Conservation (phyloP, 2,329 filamentous ascomycete species). For the Exophiala dermatitidis region DNA sequence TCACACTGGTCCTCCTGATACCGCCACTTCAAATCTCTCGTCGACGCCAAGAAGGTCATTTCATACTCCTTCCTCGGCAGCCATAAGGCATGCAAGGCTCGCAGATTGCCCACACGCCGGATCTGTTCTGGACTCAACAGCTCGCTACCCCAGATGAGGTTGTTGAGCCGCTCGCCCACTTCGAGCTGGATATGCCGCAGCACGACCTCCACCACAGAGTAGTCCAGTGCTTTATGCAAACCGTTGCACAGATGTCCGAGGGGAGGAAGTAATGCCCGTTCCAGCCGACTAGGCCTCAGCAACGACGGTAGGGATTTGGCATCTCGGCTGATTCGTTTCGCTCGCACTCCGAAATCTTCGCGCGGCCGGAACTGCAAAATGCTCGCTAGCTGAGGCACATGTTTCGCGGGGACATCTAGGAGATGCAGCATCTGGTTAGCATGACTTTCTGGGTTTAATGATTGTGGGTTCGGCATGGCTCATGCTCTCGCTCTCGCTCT, state of each 20-base stretch:
- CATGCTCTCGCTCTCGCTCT: too few species aligned
- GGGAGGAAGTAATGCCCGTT: constrained; percentile 18
- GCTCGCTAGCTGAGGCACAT: constrained; percentile 9
- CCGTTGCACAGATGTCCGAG: constrained; percentile 16
- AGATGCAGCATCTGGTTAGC: constrained; percentile 17
- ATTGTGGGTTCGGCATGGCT: too few species aligned
- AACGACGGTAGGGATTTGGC: constrained; percentile 19
- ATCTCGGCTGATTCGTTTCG: constrained; percentile 14
- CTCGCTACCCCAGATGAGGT: constrained; percentile 15
- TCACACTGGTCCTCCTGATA: constrained; percentile 34
- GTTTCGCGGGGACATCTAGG: constrained; percentile 13
- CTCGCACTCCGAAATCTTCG: constrained; percentile 4
- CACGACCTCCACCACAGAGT: constrained; percentile 16
- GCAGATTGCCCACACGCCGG: constrained; percentile 27
- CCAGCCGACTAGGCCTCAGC: constrained; percentile 22
- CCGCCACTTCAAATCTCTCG: constrained; percentile 17
- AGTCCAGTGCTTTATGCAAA: constrained; percentile 23
- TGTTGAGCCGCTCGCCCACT: constrained; percentile 23
- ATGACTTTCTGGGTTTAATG: background rate
- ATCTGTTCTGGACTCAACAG: constrained; percentile 15
- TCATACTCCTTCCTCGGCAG: constrained; percentile 16
- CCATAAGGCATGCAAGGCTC: constrained; percentile 33
- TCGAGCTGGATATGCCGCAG: constrained; percentile 22
- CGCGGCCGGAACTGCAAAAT: constrained; percentile 17
- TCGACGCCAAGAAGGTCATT: constrained; percentile 6